These are phyloP conservation scores for Torulaspora indica DNA, from an alignment of 805 yeast genomes.

Conservation along the genomic window DNA sequence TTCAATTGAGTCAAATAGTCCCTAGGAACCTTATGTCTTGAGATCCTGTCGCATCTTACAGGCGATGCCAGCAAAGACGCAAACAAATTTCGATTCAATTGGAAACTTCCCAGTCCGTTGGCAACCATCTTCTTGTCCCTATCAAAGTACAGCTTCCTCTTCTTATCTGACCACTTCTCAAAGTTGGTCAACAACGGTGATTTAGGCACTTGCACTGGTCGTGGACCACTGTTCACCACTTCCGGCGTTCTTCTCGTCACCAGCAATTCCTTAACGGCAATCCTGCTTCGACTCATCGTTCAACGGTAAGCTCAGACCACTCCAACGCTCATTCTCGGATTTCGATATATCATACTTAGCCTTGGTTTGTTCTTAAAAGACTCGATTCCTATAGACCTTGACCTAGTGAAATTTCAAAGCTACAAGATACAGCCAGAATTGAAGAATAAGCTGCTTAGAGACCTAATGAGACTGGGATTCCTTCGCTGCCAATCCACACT, in stretches of 20 bases:
- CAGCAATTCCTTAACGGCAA: constrained; percentile 1
- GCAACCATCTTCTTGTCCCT: not conserved
- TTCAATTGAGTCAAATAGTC: constrained; percentile 38
- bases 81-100: constrained; percentile 36
- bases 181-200: constrained; percentile 32
- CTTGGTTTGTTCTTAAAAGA: not conserved
- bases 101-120: constrained; percentile 8
- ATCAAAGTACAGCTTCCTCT: constrained; percentile 19
- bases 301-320: not conserved
- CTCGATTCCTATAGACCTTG: not conserved
- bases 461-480: constrained; percentile 8
- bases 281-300: not conserved
- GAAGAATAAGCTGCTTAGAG: not conserved
- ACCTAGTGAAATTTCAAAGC: not conserved
- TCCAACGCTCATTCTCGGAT: not conserved
- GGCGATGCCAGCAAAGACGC: constrained; percentile 42
- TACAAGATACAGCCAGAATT: not conserved
- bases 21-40: constrained; percentile 39
- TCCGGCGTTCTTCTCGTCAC: constrained; percentile 1
- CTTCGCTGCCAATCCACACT: constrained; percentile 15
- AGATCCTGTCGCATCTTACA: constrained; percentile 38
- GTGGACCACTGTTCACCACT: not conserved
- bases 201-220: constrained; percentile 1
- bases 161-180: constrained; percentile 36
- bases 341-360: not conserved